A percentile compares a stretch with the other conserved stretches of the same genome.
Conservation (phyloP, 2,329 filamentous ascomycete species). For the Helotiales sp. region DNA sequence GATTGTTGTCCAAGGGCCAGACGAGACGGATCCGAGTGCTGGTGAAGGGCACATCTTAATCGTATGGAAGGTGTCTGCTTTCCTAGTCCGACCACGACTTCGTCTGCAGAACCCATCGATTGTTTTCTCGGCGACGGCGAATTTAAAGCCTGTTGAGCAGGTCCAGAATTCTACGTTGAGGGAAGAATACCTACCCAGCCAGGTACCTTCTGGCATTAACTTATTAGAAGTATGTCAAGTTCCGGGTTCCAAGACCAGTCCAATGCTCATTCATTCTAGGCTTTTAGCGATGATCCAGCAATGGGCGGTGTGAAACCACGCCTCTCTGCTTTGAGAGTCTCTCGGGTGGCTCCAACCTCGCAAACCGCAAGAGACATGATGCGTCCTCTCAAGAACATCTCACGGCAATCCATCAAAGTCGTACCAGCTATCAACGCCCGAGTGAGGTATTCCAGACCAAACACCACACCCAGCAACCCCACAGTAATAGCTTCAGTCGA, state of each 20-base stretch:
- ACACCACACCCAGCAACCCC: conserved; percentile 57
- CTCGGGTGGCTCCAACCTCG: conserved; percentile 71
- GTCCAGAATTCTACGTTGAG: conserved; percentile 49
- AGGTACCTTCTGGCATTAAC: conserved; percentile 72
- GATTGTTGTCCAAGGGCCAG: conserved; percentile 51
- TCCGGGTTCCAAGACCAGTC: background rate
- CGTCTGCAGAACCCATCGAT: conserved; percentile 69
- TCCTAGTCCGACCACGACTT: conserved; percentile 63
- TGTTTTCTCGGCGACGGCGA: conserved; percentile 67
- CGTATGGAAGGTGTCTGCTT: conserved; percentile 65
- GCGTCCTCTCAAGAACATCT: conserved; percentile 67
- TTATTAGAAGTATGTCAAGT: conserved; percentile 60
- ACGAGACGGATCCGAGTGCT: conserved; percentile 44
- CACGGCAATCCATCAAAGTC: conserved; percentile 66
- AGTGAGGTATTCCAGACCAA: conserved; percentile 72
- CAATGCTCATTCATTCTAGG: conserved; percentile 36
- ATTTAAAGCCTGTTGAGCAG: conserved; percentile 58
- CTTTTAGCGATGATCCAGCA: conserved; percentile 69
- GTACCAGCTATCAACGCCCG: conserved; percentile 74
- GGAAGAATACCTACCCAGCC: conserved; percentile 72
- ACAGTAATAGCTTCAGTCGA: conserved; percentile 74
- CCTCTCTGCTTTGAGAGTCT: conserved; percentile 75
- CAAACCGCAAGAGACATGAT: conserved; percentile 62
- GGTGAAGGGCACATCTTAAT: conserved; percentile 54
- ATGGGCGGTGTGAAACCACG: conserved; percentile 64